Base-by-base conservation (phyloP, 441 rosid genomes). In the Bocquillonia castaneifolia region DNA sequence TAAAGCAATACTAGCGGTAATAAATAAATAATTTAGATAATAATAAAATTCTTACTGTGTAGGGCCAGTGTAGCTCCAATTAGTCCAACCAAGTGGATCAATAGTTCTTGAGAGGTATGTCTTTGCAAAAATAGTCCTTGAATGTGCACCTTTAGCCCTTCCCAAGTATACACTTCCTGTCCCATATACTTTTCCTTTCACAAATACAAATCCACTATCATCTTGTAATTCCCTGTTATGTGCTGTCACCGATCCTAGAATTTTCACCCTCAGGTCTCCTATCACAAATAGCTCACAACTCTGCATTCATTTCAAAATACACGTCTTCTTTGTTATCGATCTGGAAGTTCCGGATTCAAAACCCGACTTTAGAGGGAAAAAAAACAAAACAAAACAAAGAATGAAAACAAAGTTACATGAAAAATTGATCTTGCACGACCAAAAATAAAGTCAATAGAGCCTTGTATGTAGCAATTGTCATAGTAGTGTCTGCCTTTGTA, bases 381-480 rank as follows among this genome's bases (percentile, higher is more conserved):
- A 9, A 36, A 36, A 36, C 9, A 44, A 44, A 44, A 9, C 5
- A 44, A 9, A 12, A 44, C 2, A 44, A 5, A 9, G 48, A 44
- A n/a, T 9, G 26, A 29, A 18, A 0, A 12, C 15, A 3, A 6
- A 62, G 78, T 64, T 81, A 87, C 96, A 18, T 78, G 68, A 68
- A 83, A 93, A 60, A 86, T 60, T 54, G 96, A 87, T 59, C 90
- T 85, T 74, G 83, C 97, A 0, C 93, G 92, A 72, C 98, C 98
- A 34, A 93, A 93, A 62, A 93, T 88, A 82, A 90, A 93, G 72
- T 93, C 98, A 10, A 90, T 85, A 4, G 92, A 93, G 76, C 98
- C 97, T 65, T 90, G 96, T 40, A 93, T 86, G 79, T 86, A 88
- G 83, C 96, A 90, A 42, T 77, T 70, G 32, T 84, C 80, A 67